These are phyloP conservation scores for Suillus bovinus DNA, from an alignment of 768 basidiomycete genomes.

Conservation along the genomic window DNA sequence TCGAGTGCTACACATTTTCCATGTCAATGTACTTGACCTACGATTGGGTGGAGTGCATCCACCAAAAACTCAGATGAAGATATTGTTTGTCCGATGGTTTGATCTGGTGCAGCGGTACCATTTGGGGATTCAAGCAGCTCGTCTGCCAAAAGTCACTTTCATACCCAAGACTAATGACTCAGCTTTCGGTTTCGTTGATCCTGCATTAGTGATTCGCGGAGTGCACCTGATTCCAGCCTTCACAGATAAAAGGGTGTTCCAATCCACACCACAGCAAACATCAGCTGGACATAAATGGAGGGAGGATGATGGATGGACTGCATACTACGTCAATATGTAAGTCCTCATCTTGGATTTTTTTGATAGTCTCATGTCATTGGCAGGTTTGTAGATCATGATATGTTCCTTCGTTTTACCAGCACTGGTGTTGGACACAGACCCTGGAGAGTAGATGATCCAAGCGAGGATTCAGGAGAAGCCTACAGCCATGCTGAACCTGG, in stretches of 20 bases:
- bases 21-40: slow-evolving; percentile 24
- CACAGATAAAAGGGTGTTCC: slow-evolving; percentile 14
- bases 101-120: slow-evolving; percentile 11
- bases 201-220: slow-evolving; percentile 28
- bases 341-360: not conserved
- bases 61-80: slow-evolving; percentile 18
- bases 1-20: slow-evolving; percentile 29
- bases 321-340: slow-evolving; percentile 31
- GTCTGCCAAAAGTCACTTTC: slow-evolving; percentile 24
- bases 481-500: no score
- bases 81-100: slow-evolving; percentile 40
- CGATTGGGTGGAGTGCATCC: not conserved
- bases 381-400: slow-evolving; percentile 25
- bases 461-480: no score
- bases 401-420: slow-evolving; percentile 29
- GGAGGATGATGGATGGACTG: slow-evolving; percentile 18
- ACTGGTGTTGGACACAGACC: slow-evolving; percentile 30
- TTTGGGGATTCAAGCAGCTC: slow-evolving; percentile 5
- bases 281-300: not conserved
- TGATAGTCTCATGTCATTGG: no score
- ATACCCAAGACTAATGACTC: slow-evolving; percentile 15
- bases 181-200: slow-evolving; percentile 40
- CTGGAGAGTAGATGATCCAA: no score
- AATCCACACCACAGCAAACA: slow-evolving; percentile 4
- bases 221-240: slow-evolving; percentile 39